Evolutionary conservation across 2,329 filamentous ascomycete genomes (phyloP).

Genomic region (Chalaropsis thielavioides): DNA sequence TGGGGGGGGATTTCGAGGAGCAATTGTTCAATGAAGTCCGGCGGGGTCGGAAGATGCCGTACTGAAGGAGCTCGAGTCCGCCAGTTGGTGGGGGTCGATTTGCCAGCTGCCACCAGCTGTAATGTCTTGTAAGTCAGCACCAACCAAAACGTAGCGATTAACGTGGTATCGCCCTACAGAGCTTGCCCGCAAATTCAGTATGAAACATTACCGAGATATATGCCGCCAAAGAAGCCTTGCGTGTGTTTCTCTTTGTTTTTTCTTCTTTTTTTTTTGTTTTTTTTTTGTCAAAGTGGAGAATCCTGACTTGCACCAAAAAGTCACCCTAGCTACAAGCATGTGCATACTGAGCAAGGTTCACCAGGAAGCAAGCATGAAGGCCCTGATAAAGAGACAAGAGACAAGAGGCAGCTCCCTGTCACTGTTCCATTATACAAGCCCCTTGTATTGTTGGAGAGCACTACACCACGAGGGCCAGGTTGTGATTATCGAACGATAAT

Average conservation of each 20-base stretch:
- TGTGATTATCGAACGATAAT: constrained; percentile 3
- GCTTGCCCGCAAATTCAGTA: neutral
- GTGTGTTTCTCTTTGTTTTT: neutral
- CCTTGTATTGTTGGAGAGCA: neutral
- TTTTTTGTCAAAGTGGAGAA: neutral
- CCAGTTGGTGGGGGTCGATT: neutral
- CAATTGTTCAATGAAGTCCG: neutral
- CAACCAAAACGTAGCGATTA: neutral
- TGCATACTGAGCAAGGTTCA: neutral
- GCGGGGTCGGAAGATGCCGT: neutral
- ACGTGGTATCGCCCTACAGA: neutral
- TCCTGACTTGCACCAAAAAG: neutral
- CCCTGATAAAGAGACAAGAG: neutral
- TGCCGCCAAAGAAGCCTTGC: neutral
- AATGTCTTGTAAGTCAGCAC: neutral
- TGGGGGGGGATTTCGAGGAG: no score
- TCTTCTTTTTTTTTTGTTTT: neutral
- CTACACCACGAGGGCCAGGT: neutral
- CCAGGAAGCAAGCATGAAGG: neutral
- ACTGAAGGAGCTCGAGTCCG: neutral
- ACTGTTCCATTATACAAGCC: neutral
- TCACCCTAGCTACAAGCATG: neutral
- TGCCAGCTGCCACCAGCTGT: neutral
- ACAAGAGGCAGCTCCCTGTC: neutral
- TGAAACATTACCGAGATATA: constrained; percentile 3